Evolutionary conservation across 495 filamentous ascomycete genomes (phyloP).

Genomic region (Trichoderma erinaceum): DNA sequence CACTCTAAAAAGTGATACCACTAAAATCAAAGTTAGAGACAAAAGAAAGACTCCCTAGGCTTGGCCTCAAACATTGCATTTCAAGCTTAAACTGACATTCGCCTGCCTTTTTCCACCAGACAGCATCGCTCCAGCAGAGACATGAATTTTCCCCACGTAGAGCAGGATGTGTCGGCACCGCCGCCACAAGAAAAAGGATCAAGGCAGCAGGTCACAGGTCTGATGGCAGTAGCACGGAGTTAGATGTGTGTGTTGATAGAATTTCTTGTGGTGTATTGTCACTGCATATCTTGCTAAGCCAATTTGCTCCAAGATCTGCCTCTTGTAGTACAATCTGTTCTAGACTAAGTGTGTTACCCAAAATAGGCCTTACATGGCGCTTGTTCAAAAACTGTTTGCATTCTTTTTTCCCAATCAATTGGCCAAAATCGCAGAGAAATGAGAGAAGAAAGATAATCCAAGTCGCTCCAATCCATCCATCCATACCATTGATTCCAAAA

Average conservation of each 20-base stretch:
- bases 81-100: slow-evolving; percentile 12
- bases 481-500: neutral
- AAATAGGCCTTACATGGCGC: neutral
- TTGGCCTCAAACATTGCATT: slow-evolving; percentile 1
- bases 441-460: neutral
- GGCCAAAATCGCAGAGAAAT: neutral
- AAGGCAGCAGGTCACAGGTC: neutral
- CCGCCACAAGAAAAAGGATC: neutral
- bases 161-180: neutral
- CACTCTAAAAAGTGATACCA: neutral
- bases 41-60: neutral
- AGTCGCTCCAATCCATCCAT: slow-evolving; percentile 10
- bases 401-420: neutral
- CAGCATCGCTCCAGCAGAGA: neutral
- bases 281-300: neutral
- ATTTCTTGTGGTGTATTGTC: neutral
- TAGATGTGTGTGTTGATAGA: neutral
- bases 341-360: neutral
- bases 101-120: neutral
- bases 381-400: slow-evolving; percentile 1
- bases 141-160: neutral
- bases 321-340: neutral
- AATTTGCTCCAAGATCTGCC: too few species aligned
- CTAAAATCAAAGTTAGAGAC: neutral
- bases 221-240: neutral